Evolutionary conservation across 495 filamentous ascomycete genomes (phyloP).

Genomic region (Melanomma pulvis-pyrius): DNA sequence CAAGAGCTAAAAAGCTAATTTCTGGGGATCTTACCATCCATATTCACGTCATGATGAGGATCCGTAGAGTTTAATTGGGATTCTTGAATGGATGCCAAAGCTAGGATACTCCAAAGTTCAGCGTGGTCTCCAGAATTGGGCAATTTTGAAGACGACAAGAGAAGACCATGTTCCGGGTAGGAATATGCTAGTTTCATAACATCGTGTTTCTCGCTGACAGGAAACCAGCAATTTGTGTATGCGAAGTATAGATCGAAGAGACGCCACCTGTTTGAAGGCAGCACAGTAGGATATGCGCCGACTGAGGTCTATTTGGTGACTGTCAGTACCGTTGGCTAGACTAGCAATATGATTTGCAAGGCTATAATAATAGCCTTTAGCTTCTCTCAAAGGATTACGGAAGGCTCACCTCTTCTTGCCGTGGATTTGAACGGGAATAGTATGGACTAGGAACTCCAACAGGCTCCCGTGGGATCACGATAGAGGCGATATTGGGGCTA

Average conservation of each 20-base stretch:
- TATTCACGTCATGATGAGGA: neutral
- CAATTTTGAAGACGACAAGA: neutral
- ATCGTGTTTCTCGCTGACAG: conserved; percentile 70
- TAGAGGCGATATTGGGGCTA: neutral
- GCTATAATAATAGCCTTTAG: too few species aligned
- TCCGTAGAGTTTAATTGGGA: conserved; percentile 6
- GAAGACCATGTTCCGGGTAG: conserved; percentile 48
- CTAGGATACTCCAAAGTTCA: conserved; percentile 66
- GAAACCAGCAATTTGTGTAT: conserved; percentile 73
- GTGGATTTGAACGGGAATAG: neutral
- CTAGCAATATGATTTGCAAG: neutral
- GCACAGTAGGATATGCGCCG: conserved; percentile 28
- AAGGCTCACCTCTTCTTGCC: too few species aligned
- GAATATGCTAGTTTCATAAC: conserved; percentile 58
- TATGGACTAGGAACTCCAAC: neutral
- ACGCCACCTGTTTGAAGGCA: conserved; percentile 65
- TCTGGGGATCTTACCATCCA: neutral
- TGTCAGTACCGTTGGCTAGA: neutral
- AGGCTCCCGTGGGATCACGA: neutral
- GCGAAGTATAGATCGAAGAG: conserved; percentile 74
- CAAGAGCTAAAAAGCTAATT: too few species aligned
- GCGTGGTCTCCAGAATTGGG: conserved; percentile 60
- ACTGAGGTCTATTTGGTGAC: neutral
- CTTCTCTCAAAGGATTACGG: too few species aligned
- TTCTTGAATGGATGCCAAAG: conserved; percentile 52